Base-by-base conservation (phyloP, 164 flowering plant genomes). In the Saururus chinensis region DNA sequence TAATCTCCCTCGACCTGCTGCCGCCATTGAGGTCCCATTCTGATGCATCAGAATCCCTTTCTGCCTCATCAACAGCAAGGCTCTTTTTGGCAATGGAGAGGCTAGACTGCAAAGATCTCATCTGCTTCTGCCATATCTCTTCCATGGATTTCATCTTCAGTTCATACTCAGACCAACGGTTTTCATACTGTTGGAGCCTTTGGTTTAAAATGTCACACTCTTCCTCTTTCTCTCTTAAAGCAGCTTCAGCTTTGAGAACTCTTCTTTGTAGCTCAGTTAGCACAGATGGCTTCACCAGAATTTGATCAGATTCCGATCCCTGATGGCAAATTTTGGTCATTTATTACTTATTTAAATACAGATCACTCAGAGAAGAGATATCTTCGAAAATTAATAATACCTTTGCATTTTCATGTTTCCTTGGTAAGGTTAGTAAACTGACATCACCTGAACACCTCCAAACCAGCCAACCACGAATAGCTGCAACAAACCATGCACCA, bases 41-140 rank as follows among this genome's bases (percentile, higher is more conserved):
- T 3, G 95, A 87, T 19, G 85, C 89, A 63, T 86, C 96, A 16
- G 96, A 89, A 40, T 73, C 83, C 74, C 90, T 77, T 42, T 63
- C 81, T 8, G 86, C 83, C 58, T 84, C 95, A 60, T 88, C 96
- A 53, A 74, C 64, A 7, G 88, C 92, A 17, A 90, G 79, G 80
- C 96, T 88, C 72, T 76, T 90, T 79, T 83, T 93, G 51, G 99
- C 99, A 56, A 87, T 76, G 49, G 96, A 87, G 55, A 95, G 88
- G 66, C 97, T 95, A 19, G 99, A 88, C 54, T 95, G 96, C 7
- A 95, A 78, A 9, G 97, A 90, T 65, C 87, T 71, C 99, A 95
- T 90, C 74, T 95, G 99, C 60, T 87, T 90, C 71, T 90, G 99
- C 99, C 99, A 95, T 26, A 88, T 84, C 76, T 95, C 99, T 74